Percentiles rank a stretch among this genome's conserved stretches.
Conservation (phyloP, 1,284 basidiomycete genomes). For the Leccinum angustisporum region DNA sequence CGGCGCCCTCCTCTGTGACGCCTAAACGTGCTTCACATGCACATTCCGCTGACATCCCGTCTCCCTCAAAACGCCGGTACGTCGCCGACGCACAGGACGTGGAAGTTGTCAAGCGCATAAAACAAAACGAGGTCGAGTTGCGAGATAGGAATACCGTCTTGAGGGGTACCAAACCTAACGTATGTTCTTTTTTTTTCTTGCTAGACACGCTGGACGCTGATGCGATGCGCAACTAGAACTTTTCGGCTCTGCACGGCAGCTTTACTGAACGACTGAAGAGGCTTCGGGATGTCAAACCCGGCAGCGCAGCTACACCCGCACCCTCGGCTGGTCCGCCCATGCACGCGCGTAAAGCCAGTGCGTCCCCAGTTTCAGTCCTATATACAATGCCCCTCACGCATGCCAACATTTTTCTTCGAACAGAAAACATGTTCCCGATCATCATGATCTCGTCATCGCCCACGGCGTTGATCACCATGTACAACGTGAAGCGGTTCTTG, state of each 20-base stretch:
- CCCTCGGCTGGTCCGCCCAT: slow-evolving; percentile 49
- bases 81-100: slow-evolving; percentile 75
- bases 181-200: slow-evolving; percentile 35
- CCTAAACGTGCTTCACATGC: slow-evolving; percentile 35
- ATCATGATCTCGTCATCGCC: slow-evolving; percentile 97
- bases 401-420: not conserved
- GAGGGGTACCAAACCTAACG: slow-evolving; percentile 74
- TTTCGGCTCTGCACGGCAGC: slow-evolving; percentile 57
- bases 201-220: not conserved
- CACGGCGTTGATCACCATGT: slow-evolving; percentile 94
- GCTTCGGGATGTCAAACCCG: slow-evolving; percentile 60
- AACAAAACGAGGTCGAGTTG: slow-evolving; percentile 69
- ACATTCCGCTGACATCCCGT: slow-evolving; percentile 38
- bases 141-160: slow-evolving; percentile 75
- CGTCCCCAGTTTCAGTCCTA: slow-evolving; percentile 23
- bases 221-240: slow-evolving; percentile 54
- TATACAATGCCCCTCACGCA: too few relatives aligned
- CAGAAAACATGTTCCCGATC: slow-evolving; percentile 80
- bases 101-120: slow-evolving; percentile 83
- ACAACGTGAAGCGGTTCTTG: slow-evolving; percentile 93
- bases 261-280: slow-evolving; percentile 78
- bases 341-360: slow-evolving; percentile 61
- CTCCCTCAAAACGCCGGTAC: slow-evolving; percentile 73
- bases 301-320: slow-evolving; percentile 37
- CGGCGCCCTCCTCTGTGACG: slow-evolving; percentile 36